Conservation (phyloP, 352 stramenopile species). For the Thalassiosira livingstoniorum region DNA sequence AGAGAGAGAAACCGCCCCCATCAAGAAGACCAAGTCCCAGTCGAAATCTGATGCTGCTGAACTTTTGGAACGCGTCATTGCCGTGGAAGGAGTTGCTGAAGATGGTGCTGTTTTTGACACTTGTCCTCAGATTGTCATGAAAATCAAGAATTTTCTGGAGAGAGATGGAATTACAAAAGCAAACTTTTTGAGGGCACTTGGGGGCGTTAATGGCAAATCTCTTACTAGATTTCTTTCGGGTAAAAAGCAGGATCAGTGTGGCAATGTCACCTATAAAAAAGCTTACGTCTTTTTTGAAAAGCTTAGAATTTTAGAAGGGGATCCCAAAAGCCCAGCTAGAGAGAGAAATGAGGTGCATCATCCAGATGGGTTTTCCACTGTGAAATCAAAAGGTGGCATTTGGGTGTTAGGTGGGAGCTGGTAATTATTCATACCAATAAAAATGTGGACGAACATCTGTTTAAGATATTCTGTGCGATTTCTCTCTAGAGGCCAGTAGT, state of each 20-base stretch:
- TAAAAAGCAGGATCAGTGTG: constrained; percentile 62
- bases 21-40: constrained; percentile 20
- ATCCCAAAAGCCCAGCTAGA: constrained; percentile 40
- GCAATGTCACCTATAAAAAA: constrained; percentile 45
- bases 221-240: constrained; percentile 43
- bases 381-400: too few species aligned
- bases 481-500: too few species aligned
- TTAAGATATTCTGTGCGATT: too few species aligned
- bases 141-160: constrained; percentile 53
- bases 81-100: constrained; percentile 24
- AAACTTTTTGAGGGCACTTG: constrained; percentile 27
- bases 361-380: constrained; percentile 24
- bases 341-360: constrained; percentile 49
- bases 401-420: too few species aligned
- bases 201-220: constrained; percentile 48
- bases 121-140: constrained; percentile 51
- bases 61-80: constrained; percentile 39
- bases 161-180: constrained; percentile 51
- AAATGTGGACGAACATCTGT: too few species aligned
- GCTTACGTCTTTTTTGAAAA: constrained; percentile 66
- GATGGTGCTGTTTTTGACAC: constrained; percentile 46
- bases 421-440: too few species aligned
- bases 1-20: not conserved
- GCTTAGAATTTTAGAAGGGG: constrained; percentile 53
- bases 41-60: constrained; percentile 4